phyloP scores from a whole-genome alignment of 2,329 filamentous ascomycete species.

The Claviceps arundinis region DNA sequence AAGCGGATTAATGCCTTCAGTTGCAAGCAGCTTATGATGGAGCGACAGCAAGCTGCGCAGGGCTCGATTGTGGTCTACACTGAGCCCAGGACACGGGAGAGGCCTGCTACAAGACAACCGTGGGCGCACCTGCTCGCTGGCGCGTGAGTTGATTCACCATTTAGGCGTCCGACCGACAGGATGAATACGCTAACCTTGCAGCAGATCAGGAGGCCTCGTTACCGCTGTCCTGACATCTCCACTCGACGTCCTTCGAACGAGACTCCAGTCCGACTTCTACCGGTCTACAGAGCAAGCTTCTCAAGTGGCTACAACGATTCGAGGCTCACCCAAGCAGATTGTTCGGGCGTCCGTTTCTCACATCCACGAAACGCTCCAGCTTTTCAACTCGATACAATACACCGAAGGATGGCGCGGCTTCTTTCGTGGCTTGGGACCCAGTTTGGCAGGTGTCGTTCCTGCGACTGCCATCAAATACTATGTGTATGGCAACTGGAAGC shows the following conservation, averaged over 20 bases:
- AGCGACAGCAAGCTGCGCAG: too few species aligned
- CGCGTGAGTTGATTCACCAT: conserved; percentile 41
- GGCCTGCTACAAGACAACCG: conserved; percentile 25
- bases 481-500: conserved; percentile 57
- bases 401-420: conserved; percentile 55
- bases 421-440: conserved; percentile 59
- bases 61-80: too few species aligned
- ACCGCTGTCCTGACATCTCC: conserved; percentile 70
- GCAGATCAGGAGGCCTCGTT: conserved; percentile 69
- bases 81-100: too few species aligned
- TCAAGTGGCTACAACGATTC: too few species aligned
- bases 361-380: conserved; percentile 67
- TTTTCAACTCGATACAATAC: conserved; percentile 60
- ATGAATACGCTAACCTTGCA: too few species aligned
- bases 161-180: too few species aligned
- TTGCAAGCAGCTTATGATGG: too few species aligned
- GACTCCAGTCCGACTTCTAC: conserved; percentile 79
- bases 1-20: too few species aligned
- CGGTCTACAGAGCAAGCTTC: conserved; percentile 27
- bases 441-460: conserved; percentile 55
- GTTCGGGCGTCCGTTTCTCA: conserved; percentile 29
- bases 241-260: conserved; percentile 75
- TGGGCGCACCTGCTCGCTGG: conserved; percentile 79
- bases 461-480: conserved; percentile 60
- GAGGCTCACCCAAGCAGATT: too few species aligned